A percentile compares a stretch with the other conserved stretches of the same genome.
Conservation (phyloP, 805 yeast genomes). For the Clavispora santaluciae region DNA sequence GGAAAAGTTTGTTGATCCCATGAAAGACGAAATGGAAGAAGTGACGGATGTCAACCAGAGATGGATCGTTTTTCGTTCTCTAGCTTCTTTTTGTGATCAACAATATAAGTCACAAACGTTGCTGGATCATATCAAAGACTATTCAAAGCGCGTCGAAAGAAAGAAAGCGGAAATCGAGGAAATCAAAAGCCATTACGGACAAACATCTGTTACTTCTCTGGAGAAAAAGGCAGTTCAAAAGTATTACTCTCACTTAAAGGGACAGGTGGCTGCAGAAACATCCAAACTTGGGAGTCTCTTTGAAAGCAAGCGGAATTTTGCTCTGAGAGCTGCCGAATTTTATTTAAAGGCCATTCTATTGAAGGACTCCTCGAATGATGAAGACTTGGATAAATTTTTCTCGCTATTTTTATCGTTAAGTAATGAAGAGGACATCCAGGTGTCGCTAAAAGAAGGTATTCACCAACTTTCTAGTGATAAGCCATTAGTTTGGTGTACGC, state of each 20-base stretch:
- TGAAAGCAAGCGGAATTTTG: constrained; percentile 38
- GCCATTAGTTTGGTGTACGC: constrained; percentile 78
- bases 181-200: constrained; percentile 41
- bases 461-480: constrained; percentile 49
- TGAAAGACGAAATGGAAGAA: constrained; percentile 18
- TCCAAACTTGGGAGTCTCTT: constrained; percentile 39
- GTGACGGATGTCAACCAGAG: constrained; percentile 18
- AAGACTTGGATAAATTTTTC: constrained; percentile 69
- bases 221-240: constrained; percentile 51
- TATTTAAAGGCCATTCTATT: constrained; percentile 52
- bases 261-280: constrained; percentile 47
- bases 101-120: constrained; percentile 47
- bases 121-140: constrained; percentile 40
- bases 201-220: constrained; percentile 33
- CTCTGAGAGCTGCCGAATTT: constrained; percentile 51
- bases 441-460: constrained; percentile 34
- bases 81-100: constrained; percentile 71
- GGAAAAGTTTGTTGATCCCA: constrained; percentile 50
- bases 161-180: constrained; percentile 47
- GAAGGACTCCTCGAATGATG: constrained; percentile 37
- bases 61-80: constrained; percentile 49
- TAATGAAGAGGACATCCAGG: constrained; percentile 40
- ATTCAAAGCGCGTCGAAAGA: constrained; percentile 34
- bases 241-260: constrained; percentile 45
- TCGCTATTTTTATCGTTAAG: constrained; percentile 77